A percentile compares a stretch with the other conserved stretches of the same genome.
Conservation (phyloP, 2,329 filamentous ascomycete genomes). For the Aureobasidium leucospermi region DNA sequence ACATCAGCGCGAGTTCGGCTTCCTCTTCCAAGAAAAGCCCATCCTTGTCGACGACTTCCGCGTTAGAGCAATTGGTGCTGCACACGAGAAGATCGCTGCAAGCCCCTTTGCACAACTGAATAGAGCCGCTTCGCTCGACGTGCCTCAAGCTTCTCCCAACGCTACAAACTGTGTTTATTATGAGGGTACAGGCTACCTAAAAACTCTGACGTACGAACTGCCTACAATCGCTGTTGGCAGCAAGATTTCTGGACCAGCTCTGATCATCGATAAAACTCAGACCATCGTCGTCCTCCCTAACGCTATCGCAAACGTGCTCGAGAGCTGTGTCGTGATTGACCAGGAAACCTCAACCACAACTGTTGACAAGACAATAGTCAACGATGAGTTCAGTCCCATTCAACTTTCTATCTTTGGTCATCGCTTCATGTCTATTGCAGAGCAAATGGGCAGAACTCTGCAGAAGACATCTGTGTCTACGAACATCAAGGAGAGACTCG, state of each 20-base stretch:
- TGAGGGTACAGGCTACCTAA: constrained; percentile 18
- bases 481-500: constrained; percentile 38
- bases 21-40: constrained; percentile 31
- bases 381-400: constrained; percentile 40
- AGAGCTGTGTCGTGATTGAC: constrained; percentile 35
- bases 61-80: constrained; percentile 30
- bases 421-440: constrained; percentile 53
- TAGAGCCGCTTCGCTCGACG: not conserved
- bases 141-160: not conserved
- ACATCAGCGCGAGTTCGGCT: constrained; percentile 38
- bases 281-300: constrained; percentile 37
- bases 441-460: constrained; percentile 52
- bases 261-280: constrained; percentile 37
- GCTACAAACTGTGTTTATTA: constrained; percentile 21
- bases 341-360: constrained; percentile 15
- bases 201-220: constrained; percentile 23
- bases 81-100: constrained; percentile 6
- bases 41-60: constrained; percentile 39
- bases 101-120: constrained; percentile 3
- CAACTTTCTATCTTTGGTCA: constrained; percentile 49
- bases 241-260: constrained; percentile 24
- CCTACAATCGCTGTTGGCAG: constrained; percentile 18
- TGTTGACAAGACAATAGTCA: constrained; percentile 18
- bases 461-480: constrained; percentile 50
- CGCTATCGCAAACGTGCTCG: constrained; percentile 31